phyloP scores from a whole-genome alignment of 345 rosid species.

The Mallotus nudiflorus region DNA sequence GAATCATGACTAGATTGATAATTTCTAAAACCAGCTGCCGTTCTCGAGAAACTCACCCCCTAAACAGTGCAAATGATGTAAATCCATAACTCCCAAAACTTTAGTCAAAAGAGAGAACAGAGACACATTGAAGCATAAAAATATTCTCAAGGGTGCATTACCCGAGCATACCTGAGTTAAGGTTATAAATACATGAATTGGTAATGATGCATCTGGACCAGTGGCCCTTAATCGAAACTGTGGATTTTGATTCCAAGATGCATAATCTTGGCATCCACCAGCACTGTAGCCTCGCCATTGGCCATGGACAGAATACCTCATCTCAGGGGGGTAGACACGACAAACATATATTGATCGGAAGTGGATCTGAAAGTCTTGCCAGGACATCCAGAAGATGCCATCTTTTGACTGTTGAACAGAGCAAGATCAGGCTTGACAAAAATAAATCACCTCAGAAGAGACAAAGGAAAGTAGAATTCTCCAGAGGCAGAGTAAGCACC shows the following conservation, averaged over 20 bases:
- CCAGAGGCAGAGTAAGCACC: slow-evolving; percentile 40
- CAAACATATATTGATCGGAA: slow-evolving; percentile 98
- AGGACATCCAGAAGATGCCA: slow-evolving; percentile 99
- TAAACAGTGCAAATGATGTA: slow-evolving; percentile 32
- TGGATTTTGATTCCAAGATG: slow-evolving; percentile 99
- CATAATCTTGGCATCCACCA: slow-evolving; percentile 99
- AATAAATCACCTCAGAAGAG: slow-evolving; percentile 6
- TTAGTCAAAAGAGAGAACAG: too few relatives aligned
- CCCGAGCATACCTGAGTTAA: slow-evolving; percentile 76
- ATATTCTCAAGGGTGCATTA: slow-evolving; percentile 19
- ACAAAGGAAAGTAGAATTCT: slow-evolving; percentile 1
- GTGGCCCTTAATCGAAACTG: slow-evolving; percentile 90
- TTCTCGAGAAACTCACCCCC: slow-evolving; percentile 99
- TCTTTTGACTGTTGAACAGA: slow-evolving; percentile 79
- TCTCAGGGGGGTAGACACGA: slow-evolving; percentile 94
- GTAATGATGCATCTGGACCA: slow-evolving; percentile 85
- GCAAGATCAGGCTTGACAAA: slow-evolving; percentile 13
- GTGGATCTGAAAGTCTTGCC: slow-evolving; percentile 99
- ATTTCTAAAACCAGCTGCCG: slow-evolving; percentile 88
- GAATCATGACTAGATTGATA: slow-evolving; percentile 96
- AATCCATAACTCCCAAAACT: neutral
- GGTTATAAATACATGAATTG: slow-evolving; percentile 93
- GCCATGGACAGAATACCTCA: slow-evolving; percentile 95
- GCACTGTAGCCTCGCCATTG: slow-evolving; percentile 98
- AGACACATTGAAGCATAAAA: neutral